Evolutionary conservation across 495 filamentous ascomycete genomes (phyloP), one percentile per base, ranked within the genome.

Genomic region (Penicillium herquei): DNA sequence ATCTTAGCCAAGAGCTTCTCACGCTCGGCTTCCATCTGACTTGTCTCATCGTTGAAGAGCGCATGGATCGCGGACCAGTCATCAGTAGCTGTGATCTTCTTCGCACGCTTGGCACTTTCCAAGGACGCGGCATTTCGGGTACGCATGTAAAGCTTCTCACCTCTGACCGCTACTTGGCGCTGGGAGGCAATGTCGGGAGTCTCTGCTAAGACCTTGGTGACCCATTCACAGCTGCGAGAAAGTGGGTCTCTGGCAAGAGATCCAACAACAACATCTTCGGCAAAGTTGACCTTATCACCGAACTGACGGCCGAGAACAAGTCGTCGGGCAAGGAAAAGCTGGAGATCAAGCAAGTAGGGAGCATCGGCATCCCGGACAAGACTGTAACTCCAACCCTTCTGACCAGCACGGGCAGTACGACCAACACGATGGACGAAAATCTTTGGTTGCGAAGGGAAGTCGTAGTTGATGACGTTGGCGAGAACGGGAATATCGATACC

Each of bases 381-480:
- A 76, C 86, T 95, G 76, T 94, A 99, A 74, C 88, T 88, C 94
- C 95, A 98, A 51, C 94, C 94, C 48, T 84, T 83, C 55, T 87
- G 87, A 7, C 95, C 95, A 41, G 94, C 94, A 80, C 94, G 83
- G 21, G 94, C 94, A 11, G 94, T 98, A 68, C 94, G 84, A 57
- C 94, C 94, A 30, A 99, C 95, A 63, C 94, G 87, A 70, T 99
- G 94, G 54, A 99, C 87, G 61, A 93, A 98, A 14, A 98, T 84
- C 70, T 99, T 99, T 21, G 94, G 92, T 62, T 98, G 93, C 6
- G 93, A 87, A 3, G 94, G 94, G 64, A 99, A 98, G 58, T 98
- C 91, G 76, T 95, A 99, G 76, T 99, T 98, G 75, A 99, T 94
- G 49, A 98, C 94, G 66, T 99, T 97, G 39, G 91, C 92, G 10